These are phyloP conservation scores for Saraca asoca DNA, from an alignment of 331 rosid species.

Conservation along the genomic window DNA sequence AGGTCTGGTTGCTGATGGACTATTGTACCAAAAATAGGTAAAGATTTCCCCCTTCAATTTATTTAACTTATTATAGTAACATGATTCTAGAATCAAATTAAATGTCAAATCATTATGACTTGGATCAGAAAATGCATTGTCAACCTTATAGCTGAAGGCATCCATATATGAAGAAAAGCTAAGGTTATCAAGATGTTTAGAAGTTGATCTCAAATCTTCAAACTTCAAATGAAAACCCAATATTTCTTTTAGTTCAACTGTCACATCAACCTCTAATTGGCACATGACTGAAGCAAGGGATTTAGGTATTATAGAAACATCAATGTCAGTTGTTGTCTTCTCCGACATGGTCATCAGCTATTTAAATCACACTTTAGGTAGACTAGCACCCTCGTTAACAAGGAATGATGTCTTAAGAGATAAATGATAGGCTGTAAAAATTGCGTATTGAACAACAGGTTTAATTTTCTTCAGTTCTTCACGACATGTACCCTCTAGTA, in stretches of 20 bases:
- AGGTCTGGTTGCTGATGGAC: slow-evolving; percentile 50
- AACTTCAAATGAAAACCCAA: slow-evolving; percentile 36
- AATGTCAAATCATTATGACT: slow-evolving; percentile 37
- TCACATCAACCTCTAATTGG: too few relatives aligned
- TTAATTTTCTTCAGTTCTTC: slow-evolving; percentile 87
- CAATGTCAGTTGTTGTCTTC: slow-evolving; percentile 30
- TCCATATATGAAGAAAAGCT: too few relatives aligned
- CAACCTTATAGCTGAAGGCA: too few relatives aligned
- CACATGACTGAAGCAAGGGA: too few relatives aligned
- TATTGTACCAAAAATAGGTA: slow-evolving; percentile 32
- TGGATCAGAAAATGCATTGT: slow-evolving; percentile 30
- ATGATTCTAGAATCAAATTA: slow-evolving; percentile 39
- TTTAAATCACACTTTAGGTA: slow-evolving; percentile 53
- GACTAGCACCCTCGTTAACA: slow-evolving; percentile 80
- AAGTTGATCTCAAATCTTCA: slow-evolving; percentile 35
- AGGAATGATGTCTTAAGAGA: too few relatives aligned
- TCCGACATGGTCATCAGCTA: slow-evolving; percentile 35
- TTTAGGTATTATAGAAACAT: too few relatives aligned
- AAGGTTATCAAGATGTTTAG: slow-evolving; percentile 37
- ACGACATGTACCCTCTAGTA: slow-evolving; percentile 76
- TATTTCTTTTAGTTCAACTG: too few relatives aligned
- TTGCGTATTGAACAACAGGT: slow-evolving; percentile 79
- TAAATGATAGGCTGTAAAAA: too few relatives aligned
- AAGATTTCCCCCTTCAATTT: slow-evolving; percentile 36
- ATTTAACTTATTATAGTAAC: too few relatives aligned